Evolutionary conservation across 2,329 filamentous ascomycete genomes (phyloP).

Genomic region (Myriosclerotinia curreyana): DNA sequence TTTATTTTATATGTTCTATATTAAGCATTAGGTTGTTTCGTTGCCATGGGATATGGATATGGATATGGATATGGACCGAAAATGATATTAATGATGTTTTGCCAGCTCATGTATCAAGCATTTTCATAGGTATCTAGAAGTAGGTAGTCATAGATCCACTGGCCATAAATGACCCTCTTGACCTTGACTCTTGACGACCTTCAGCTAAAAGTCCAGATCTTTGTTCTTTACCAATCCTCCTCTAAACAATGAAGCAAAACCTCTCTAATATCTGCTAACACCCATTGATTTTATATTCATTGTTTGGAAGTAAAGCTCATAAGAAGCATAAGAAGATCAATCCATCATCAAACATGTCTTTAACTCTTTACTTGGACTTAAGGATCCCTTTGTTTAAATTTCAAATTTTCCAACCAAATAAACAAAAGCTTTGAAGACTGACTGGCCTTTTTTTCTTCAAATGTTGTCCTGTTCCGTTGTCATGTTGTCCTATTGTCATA

Average conservation of each 20-base stretch:
- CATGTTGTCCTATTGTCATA: not conserved
- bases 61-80: too few species aligned
- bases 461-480: not conserved
- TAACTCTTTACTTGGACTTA: not conserved
- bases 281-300: too few species aligned
- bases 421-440: not conserved
- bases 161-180: not conserved
- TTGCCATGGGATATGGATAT: too few species aligned
- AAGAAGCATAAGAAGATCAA: not conserved
- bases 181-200: too few species aligned
- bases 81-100: constrained; percentile 6
- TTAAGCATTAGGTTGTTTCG: too few species aligned
- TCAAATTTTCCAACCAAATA: not conserved
- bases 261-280: too few species aligned
- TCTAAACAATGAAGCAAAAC: too few species aligned
- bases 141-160: constrained; percentile 16
- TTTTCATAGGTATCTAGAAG: constrained; percentile 6
- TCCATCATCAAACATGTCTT: not conserved
- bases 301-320: too few species aligned
- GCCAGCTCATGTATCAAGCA: constrained; percentile 4
- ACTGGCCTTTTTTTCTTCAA: not conserved
- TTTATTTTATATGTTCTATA: not conserved
- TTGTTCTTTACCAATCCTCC: not conserved
- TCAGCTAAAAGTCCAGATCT: constrained; percentile 9
- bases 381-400: not conserved